Evolutionary conservation across 2,329 filamentous ascomycete species (phyloP).

Genomic region (Talaromyces sp.): DNA sequence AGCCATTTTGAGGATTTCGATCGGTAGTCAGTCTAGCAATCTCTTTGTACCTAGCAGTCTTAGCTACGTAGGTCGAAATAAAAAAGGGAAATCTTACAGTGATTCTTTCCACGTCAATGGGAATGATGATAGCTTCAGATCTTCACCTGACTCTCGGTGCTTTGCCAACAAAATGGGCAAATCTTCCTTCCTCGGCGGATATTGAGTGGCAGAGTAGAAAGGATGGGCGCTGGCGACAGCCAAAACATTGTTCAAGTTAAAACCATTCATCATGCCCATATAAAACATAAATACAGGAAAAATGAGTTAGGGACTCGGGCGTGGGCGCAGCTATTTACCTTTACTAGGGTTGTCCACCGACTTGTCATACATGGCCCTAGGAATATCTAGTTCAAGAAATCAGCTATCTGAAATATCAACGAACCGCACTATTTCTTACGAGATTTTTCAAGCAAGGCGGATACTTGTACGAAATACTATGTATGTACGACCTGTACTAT

Average conservation of each 20-base stretch:
- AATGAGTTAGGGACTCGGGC: too few species aligned
- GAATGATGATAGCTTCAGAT: background rate
- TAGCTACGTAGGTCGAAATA: background rate
- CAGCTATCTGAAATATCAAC: too few species aligned
- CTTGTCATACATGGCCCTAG: too few species aligned
- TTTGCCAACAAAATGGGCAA: background rate
- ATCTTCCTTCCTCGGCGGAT: background rate
- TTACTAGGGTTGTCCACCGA: too few species aligned
- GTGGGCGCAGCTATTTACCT: too few species aligned
- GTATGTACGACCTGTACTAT: too few species aligned
- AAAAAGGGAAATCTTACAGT: background rate
- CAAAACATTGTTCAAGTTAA: background rate
- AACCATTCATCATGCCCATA: too few species aligned
- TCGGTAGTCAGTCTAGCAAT: background rate
- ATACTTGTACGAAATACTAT: too few species aligned
- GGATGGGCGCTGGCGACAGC: background rate
- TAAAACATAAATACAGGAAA: too few species aligned
- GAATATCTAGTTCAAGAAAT: too few species aligned
- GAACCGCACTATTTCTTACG: too few species aligned
- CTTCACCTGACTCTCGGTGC: background rate
- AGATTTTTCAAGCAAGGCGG: too few species aligned
- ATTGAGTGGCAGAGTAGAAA: background rate
- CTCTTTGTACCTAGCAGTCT: background rate
- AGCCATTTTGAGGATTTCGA: background rate
- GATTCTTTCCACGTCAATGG: background rate